phyloP scores from a whole-genome alignment of 768 basidiomycete species.

The Lentinula lateritia region DNA sequence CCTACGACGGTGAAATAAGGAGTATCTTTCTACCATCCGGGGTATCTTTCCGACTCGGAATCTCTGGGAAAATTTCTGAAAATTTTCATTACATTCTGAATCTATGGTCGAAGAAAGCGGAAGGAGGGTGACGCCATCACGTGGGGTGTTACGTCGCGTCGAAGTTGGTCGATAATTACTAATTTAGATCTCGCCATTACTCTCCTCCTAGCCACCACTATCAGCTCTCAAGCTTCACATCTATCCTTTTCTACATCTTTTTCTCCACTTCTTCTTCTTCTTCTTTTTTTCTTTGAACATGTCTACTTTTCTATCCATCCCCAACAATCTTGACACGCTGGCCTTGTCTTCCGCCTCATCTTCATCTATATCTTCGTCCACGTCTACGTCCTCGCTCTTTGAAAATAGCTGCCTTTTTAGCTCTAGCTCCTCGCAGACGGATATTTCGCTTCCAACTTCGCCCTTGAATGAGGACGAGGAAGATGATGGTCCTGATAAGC shows the following conservation, averaged over 20 bases:
- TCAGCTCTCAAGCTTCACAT: background rate
- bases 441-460: background rate
- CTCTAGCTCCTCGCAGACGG: background rate
- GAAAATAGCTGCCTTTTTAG: background rate
- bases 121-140: background rate
- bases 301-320: background rate
- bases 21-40: background rate
- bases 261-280: background rate
- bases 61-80: background rate
- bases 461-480: background rate
- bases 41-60: too few species aligned
- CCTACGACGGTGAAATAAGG: background rate
- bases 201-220: background rate
- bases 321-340: conserved; percentile 2
- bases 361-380: background rate
- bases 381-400: background rate
- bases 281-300: background rate
- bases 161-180: too few species aligned
- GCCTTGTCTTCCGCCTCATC: background rate
- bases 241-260: background rate
- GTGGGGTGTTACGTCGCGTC: background rate
- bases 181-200: too few species aligned
- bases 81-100: too few species aligned
- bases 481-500: too few species aligned
- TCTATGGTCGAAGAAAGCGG: background rate